phyloP scores from a whole-genome alignment of 1,139 yeast genomes.

The Candida sanyaensis region DNA sequence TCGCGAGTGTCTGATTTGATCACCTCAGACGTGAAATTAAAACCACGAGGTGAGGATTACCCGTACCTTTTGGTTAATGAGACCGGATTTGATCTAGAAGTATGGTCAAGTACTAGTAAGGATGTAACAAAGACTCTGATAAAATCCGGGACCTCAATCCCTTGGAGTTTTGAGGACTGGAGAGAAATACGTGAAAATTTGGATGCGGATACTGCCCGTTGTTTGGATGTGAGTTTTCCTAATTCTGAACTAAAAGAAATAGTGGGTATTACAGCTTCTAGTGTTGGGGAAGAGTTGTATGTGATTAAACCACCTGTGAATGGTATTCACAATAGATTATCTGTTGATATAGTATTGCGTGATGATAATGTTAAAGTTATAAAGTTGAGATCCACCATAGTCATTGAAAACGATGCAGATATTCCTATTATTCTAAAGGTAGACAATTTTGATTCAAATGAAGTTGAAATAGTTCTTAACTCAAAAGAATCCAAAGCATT shows the following conservation, averaged over 20 bases:
- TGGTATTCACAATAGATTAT: constrained; percentile 71
- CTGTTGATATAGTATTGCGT: constrained; percentile 69
- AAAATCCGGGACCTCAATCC: constrained; percentile 52
- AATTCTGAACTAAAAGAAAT: constrained; percentile 58
- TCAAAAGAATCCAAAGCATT: constrained; percentile 63
- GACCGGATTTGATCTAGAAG: constrained; percentile 76
- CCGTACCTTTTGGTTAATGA: constrained; percentile 83
- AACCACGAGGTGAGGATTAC: constrained; percentile 75
- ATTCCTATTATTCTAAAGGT: constrained; percentile 51
- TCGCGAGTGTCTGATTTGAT: constrained; percentile 67
- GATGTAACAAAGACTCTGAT: constrained; percentile 30
- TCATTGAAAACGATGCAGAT: constrained; percentile 70
- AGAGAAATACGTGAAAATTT: constrained; percentile 77
- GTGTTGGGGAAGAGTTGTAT: constrained; percentile 83
- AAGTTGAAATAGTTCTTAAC: constrained; percentile 36
- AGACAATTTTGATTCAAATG: constrained; percentile 19
- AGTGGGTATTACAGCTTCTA: constrained; percentile 62
- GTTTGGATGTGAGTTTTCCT: constrained; percentile 60
- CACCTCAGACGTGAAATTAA: constrained; percentile 52
- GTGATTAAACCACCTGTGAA: constrained; percentile 63
- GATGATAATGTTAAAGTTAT: constrained; percentile 80
- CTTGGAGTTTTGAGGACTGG: constrained; percentile 98
- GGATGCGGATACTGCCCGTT: constrained; percentile 63
- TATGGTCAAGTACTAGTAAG: constrained; percentile 60
- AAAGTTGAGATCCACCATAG: constrained; percentile 71